Evolutionary conservation across 257 asterid species (phyloP).

Genomic region (Solanum piurae): DNA sequence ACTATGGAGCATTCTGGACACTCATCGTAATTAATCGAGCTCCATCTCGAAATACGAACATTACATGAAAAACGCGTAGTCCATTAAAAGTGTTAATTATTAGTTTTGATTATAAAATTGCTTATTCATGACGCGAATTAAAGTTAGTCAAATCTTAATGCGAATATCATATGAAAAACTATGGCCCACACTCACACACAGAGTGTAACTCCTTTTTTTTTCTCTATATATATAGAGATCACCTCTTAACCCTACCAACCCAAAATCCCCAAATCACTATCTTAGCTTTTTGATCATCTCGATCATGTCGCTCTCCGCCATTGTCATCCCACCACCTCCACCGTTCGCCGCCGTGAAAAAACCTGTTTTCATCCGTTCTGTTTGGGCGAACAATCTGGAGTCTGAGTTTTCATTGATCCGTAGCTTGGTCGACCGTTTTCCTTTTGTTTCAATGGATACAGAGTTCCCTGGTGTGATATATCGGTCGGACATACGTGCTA

Average conservation of each 20-base stretch:
- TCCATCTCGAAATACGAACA: too few relatives aligned
- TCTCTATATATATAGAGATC: background rate
- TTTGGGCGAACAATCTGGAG: constrained; percentile 48
- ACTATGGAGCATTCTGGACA: background rate
- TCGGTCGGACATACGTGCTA: constrained; percentile 27
- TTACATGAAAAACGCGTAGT: too few relatives aligned
- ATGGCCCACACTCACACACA: background rate
- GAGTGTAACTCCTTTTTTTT: background rate
- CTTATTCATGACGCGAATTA: background rate
- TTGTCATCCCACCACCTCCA: constrained; percentile 2
- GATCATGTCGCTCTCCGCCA: constrained; percentile 1
- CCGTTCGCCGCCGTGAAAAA: constrained; percentile 5
- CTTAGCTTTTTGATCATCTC: background rate
- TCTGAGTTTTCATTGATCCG: constrained; percentile 45
- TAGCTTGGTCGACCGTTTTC: constrained; percentile 25
- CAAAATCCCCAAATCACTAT: background rate
- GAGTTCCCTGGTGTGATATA: constrained; percentile 70
- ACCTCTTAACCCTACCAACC: background rate
- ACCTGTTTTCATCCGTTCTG: constrained; percentile 37
- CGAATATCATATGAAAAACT: background rate
- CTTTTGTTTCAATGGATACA: constrained; percentile 60
- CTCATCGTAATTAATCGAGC: background rate
- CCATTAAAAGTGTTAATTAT: too few relatives aligned
- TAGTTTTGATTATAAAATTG: too few relatives aligned
- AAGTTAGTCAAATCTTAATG: background rate